phyloP scores from a whole-genome alignment of 441 rosid species.

The Populus hybrid region DNA sequence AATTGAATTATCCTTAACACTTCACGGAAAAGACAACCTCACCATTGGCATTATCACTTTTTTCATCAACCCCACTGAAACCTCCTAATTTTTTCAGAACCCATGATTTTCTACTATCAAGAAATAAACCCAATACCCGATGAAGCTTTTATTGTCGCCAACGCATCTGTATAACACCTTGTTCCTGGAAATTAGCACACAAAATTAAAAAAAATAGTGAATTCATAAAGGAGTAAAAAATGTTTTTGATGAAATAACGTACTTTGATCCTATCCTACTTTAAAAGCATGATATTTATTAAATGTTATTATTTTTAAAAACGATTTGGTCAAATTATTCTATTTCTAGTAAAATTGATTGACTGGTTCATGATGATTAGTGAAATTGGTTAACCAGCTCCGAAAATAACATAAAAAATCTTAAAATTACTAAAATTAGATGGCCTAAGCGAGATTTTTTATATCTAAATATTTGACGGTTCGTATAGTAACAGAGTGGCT shows the following conservation, averaged over 20 bases:
- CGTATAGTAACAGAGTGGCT: accelerated
- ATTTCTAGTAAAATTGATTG: too few relatives aligned
- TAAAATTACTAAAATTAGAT: accelerated
- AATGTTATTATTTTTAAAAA: accelerated
- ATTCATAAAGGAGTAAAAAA: too few relatives aligned
- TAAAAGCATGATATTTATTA: too few relatives aligned
- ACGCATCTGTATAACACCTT: constrained; percentile 68
- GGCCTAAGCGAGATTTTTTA: too few relatives aligned
- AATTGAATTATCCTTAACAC: constrained; percentile 70
- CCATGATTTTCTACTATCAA: constrained; percentile 75
- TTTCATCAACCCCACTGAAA: constrained; percentile 18
- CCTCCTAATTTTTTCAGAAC: constrained; percentile 54
- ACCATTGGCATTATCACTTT: background rate
- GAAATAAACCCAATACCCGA: constrained; percentile 63
- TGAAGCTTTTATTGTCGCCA: constrained; percentile 75
- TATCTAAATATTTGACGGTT: too few relatives aligned
- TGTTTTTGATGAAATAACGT: too few relatives aligned
- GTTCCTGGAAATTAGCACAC: too few relatives aligned
- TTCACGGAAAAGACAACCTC: constrained; percentile 55
- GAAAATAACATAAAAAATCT: too few relatives aligned
- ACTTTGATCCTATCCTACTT: accelerated
- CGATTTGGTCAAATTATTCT: too few relatives aligned
- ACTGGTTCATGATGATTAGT: accelerated
- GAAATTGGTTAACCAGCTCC: accelerated
- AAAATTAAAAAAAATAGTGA: too few relatives aligned